Conservation (phyloP, 2,329 filamentous ascomycete genomes). For the Rosellinia necatrix region DNA sequence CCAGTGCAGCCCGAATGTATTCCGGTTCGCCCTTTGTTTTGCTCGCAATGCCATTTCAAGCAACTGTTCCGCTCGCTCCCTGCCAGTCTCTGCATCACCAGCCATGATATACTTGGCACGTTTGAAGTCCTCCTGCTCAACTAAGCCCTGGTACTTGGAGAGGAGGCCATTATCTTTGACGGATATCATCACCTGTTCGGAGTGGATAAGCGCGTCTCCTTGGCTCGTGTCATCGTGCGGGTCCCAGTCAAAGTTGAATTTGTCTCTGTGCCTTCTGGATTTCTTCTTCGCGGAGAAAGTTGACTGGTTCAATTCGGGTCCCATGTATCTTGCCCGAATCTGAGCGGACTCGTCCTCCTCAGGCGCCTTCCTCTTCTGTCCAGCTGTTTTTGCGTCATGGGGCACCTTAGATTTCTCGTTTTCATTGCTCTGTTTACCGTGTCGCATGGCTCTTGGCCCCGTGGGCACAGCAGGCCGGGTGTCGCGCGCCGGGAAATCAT, state of each 20-base stretch:
- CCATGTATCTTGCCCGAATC: constrained; percentile 85
- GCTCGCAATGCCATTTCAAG: constrained; percentile 83
- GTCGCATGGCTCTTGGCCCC: constrained; percentile 72
- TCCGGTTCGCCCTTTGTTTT: constrained; percentile 73
- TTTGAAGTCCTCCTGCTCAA: constrained; percentile 59
- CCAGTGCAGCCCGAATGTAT: constrained; percentile 90
- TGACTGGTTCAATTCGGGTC: constrained; percentile 78
- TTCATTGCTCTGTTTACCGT: constrained; percentile 41
- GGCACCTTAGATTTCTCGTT: constrained; percentile 46
- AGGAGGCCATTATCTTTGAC: constrained; percentile 57
- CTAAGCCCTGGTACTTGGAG: constrained; percentile 58
- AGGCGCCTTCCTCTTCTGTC: constrained; percentile 35
- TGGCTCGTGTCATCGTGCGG: constrained; percentile 87
- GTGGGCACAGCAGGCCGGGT: constrained; percentile 60
- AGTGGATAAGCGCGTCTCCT: constrained; percentile 82
- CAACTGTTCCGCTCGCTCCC: constrained; percentile 75
- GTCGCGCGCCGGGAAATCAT: constrained; percentile 30
- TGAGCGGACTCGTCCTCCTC: constrained; percentile 75
- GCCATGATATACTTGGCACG: constrained; percentile 73
- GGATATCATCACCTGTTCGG: constrained; percentile 66
- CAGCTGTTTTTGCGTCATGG: constrained; percentile 28
- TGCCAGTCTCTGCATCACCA: constrained; percentile 76
- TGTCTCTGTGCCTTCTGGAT: constrained; percentile 87
- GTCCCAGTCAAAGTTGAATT: constrained; percentile 99
- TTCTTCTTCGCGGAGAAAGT: constrained; percentile 97